Evolutionary conservation across 1,284 basidiomycete species (phyloP).

Genomic region (Butyriboletus appendiculatus): DNA sequence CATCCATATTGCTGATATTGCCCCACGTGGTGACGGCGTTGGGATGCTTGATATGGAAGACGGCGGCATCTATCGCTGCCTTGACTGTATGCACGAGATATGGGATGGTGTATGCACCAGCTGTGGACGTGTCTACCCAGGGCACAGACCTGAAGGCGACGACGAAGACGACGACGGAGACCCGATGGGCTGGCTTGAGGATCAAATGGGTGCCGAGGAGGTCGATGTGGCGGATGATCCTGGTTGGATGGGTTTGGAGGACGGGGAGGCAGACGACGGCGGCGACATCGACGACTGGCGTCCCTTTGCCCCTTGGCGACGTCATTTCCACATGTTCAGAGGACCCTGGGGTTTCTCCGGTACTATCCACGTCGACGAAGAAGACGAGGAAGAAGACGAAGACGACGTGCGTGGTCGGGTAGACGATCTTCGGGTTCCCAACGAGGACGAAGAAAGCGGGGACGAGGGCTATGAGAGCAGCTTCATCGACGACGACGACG

Average conservation of each 20-base stretch:
- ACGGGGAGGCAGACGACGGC: slow-evolving; percentile 31
- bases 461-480: slow-evolving; percentile 46
- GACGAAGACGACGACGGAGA: slow-evolving; percentile 40
- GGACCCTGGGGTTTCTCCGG: slow-evolving; percentile 18
- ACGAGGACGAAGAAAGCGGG: slow-evolving; percentile 29
- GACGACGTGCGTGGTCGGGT: slow-evolving; percentile 20
- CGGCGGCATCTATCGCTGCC: slow-evolving; percentile 68
- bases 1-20: slow-evolving; percentile 14
- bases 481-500: slow-evolving; percentile 49
- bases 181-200: slow-evolving; percentile 38
- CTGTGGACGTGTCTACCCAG: slow-evolving; percentile 60
- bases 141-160: slow-evolving; percentile 42
- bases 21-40: slow-evolving; percentile 40
- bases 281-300: slow-evolving; percentile 27
- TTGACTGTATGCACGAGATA: slow-evolving; percentile 75
- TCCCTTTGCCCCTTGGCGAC: slow-evolving; percentile 23
- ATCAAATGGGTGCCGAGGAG: slow-evolving; percentile 37
- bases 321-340: slow-evolving; percentile 17
- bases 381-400: slow-evolving; percentile 27
- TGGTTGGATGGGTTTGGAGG: slow-evolving; percentile 41
- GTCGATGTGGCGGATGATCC: slow-evolving; percentile 36
- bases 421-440: slow-evolving; percentile 23
- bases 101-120: slow-evolving; percentile 60
- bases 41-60: slow-evolving; percentile 72
- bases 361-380: slow-evolving; percentile 27